Conservation (phyloP, 148 eudicot genomes). For the Vaccinium vitisidaea region DNA sequence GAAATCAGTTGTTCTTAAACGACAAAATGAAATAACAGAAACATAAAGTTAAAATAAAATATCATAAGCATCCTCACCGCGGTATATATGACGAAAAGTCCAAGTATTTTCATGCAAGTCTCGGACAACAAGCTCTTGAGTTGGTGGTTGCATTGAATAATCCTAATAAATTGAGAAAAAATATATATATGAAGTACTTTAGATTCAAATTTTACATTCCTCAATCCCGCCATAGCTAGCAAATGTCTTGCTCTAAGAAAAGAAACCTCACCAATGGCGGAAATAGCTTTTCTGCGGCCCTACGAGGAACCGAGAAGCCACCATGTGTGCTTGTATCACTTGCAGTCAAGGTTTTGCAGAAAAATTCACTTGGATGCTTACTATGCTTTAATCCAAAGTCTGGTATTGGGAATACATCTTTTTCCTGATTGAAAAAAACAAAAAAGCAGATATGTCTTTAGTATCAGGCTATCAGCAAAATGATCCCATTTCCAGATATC, state of each 20-base stretch:
- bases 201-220: background rate
- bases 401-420: constrained; percentile 73
- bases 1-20: constrained; percentile 6
- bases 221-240: background rate
- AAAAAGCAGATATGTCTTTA: background rate
- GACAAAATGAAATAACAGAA: background rate
- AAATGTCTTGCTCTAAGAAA: background rate
- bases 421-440: constrained; percentile 54
- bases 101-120: constrained; percentile 96
- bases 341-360: constrained; percentile 95
- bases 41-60: background rate
- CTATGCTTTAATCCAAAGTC: constrained; percentile 68
- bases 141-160: constrained; percentile 97
- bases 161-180: constrained; percentile 41
- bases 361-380: constrained; percentile 88
- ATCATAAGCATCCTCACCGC: constrained; percentile 49
- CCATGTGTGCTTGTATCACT: constrained; percentile 99
- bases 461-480: background rate
- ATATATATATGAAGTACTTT: constrained; percentile 5
- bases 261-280: constrained; percentile 68
- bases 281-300: constrained; percentile 97
- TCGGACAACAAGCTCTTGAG: constrained; percentile 92
- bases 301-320: constrained; percentile 97
- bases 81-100: constrained; percentile 98
- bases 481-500: background rate